Conservation (phyloP, 1,139 yeast genomes). For the Candida tropicalis region DNA sequence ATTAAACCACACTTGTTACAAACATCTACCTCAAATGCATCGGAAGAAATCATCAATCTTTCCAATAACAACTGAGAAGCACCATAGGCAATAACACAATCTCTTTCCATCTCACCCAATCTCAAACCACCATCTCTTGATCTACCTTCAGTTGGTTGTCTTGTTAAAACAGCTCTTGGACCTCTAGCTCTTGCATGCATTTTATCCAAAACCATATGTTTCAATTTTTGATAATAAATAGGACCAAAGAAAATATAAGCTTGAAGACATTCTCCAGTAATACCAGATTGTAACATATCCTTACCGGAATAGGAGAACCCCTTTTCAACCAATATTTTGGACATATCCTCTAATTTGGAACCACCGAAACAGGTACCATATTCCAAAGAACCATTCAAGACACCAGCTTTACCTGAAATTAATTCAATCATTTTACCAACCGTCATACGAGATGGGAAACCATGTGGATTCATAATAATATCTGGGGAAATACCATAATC, state of each 20-base stretch:
- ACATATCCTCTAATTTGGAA: constrained; percentile 92
- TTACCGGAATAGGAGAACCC: constrained; percentile 96
- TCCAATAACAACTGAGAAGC: constrained; percentile 94
- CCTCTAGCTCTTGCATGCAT: constrained; percentile 99
- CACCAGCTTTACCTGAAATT: constrained; percentile 97
- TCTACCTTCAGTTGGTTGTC: constrained; percentile 99
- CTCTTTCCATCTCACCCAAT: constrained; percentile 99
- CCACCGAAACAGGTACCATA: constrained; percentile 99
- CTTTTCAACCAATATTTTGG: constrained; percentile 83
- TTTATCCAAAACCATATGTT: constrained; percentile 98
- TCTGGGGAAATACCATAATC: constrained; percentile 92
- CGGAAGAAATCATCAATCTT: constrained; percentile 95
- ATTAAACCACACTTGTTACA: constrained; percentile 96
- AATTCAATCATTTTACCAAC: constrained; percentile 98
- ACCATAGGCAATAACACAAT: constrained; percentile 99
- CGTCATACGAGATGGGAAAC: constrained; percentile 99
- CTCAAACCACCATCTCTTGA: constrained; percentile 99
- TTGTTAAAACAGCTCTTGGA: constrained; percentile 95
- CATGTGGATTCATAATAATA: constrained; percentile 98
- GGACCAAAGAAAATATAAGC: constrained; percentile 99
- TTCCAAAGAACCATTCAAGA: constrained; percentile 84
- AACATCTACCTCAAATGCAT: constrained; percentile 95
- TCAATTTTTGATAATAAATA: constrained; percentile 93
- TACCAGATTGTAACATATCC: constrained; percentile 97
- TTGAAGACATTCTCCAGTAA: constrained; percentile 95